Evolutionary conservation across 768 basidiomycete species (phyloP).

Genomic region (Pleurotus pulmonarius): DNA sequence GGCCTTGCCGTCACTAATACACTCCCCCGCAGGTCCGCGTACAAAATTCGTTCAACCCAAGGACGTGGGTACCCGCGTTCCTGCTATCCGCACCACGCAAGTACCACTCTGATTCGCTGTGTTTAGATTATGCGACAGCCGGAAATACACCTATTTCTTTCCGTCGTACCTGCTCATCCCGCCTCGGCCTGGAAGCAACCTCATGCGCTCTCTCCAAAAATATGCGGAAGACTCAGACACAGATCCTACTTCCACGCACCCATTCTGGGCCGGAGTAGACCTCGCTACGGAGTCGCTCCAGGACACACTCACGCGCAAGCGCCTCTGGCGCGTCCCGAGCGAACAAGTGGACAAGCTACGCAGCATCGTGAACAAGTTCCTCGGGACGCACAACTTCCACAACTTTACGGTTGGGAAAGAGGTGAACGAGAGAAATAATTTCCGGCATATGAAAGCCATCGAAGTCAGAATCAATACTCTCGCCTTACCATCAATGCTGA

Average conservation of each 20-base stretch:
- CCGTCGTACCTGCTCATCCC: constrained; percentile 92
- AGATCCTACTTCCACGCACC: constrained; percentile 26
- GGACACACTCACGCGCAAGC: constrained; percentile 63
- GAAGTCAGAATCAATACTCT: constrained; percentile 43
- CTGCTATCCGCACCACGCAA: constrained; percentile 15
- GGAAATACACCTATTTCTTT: constrained; percentile 97
- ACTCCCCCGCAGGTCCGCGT: constrained; percentile 46
- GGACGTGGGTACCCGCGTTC: constrained; percentile 39
- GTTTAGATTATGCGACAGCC: constrained; percentile 81
- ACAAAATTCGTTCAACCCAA: constrained; percentile 81
- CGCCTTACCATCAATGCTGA: not conserved
- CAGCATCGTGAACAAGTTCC: constrained; percentile 56
- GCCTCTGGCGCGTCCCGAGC: constrained; percentile 61
- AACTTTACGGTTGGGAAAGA: constrained; percentile 93
- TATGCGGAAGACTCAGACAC: constrained; percentile 19
- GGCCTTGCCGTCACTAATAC: not conserved
- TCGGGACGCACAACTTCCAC: constrained; percentile 95
- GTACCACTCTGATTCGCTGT: constrained; percentile 10
- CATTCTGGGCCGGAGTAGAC: constrained; percentile 57
- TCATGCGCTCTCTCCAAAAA: constrained; percentile 42
- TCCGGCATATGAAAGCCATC: constrained; percentile 85
- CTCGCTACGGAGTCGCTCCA: constrained; percentile 37
- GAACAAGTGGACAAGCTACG: constrained; percentile 57
- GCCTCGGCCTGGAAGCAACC: constrained; percentile 71
- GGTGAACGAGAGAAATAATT: constrained; percentile 76